phyloP scores from a whole-genome alignment of 352 stramenopile genomes.

The Globisporangium irregulare region DNA sequence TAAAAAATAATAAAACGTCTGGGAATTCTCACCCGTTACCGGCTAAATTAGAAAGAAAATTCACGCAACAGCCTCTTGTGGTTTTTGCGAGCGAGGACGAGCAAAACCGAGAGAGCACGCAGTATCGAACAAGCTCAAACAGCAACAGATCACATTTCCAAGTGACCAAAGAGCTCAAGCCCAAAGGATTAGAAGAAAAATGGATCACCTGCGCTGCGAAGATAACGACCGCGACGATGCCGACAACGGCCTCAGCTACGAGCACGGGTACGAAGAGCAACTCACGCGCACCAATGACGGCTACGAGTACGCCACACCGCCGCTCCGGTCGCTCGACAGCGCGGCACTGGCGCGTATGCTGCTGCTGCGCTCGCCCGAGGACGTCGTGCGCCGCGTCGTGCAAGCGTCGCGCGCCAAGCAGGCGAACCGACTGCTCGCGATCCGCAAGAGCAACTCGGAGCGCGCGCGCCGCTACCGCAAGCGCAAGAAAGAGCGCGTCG shows the following conservation, averaged over 20 bases:
- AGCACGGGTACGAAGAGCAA: neutral
- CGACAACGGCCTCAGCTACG: neutral
- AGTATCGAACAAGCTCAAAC: no score
- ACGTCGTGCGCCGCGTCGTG: conserved; percentile 5
- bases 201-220: neutral
- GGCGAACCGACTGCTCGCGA: conserved; percentile 8
- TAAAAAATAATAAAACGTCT: no score
- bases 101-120: no score
- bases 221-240: neutral
- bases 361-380: conserved; percentile 2
- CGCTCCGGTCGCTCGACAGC: neutral
- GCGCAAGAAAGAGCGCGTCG: conserved; percentile 15
- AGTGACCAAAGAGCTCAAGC: no score
- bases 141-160: no score
- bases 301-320: neutral
- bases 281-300: neutral
- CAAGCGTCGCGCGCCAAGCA: neutral
- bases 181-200: neutral
- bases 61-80: no score
- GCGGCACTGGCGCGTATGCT: neutral
- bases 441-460: conserved; percentile 21
- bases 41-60: no score
- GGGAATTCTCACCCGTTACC: no score
- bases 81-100: no score
- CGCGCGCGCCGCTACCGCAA: conserved; percentile 18